phyloP scores from a whole-genome alignment of 1,284 basidiomycete species.

The Somion occarium region DNA sequence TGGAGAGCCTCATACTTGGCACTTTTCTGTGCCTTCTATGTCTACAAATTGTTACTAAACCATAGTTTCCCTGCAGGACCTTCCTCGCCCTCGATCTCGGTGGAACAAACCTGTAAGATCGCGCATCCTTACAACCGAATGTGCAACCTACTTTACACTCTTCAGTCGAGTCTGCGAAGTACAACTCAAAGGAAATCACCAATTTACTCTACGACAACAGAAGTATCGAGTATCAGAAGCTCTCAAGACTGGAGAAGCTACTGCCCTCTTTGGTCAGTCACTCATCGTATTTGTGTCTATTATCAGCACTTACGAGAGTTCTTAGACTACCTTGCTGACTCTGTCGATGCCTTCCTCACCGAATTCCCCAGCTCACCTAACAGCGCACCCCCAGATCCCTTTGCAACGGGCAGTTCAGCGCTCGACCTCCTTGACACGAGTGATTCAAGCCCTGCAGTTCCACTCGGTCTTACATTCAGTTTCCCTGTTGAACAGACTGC shows the following conservation, averaged over 20 bases:
- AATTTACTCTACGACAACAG: constrained; percentile 86
- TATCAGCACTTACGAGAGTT: not conserved
- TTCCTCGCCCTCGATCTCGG: constrained; percentile 94
- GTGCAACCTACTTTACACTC: constrained; percentile 5
- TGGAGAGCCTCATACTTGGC: no score
- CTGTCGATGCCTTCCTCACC: constrained; percentile 92
- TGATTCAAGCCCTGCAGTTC: constrained; percentile 44
- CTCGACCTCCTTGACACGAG: constrained; percentile 11
- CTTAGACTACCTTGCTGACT: constrained; percentile 92
- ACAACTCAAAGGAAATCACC: constrained; percentile 81
- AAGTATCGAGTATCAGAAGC: constrained; percentile 91
- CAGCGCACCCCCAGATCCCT: constrained; percentile 14
- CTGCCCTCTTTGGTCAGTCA: constrained; percentile 71
- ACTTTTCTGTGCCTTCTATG: no score
- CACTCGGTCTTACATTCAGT: constrained; percentile 91
- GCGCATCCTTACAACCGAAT: constrained; percentile 3
- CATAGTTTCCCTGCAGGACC: no score
- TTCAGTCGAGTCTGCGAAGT: constrained; percentile 91
- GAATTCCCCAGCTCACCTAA: constrained; percentile 40
- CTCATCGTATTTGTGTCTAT: not conserved
- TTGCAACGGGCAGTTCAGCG: constrained; percentile 21
- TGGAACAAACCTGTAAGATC: constrained; percentile 86
- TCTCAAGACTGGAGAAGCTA: constrained; percentile 86
- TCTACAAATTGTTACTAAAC: no score
- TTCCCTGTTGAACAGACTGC: constrained; percentile 98